These are phyloP conservation scores for Citrullus colocynthis DNA, from an alignment of 306 rosid genomes.

Conservation along the genomic window DNA sequence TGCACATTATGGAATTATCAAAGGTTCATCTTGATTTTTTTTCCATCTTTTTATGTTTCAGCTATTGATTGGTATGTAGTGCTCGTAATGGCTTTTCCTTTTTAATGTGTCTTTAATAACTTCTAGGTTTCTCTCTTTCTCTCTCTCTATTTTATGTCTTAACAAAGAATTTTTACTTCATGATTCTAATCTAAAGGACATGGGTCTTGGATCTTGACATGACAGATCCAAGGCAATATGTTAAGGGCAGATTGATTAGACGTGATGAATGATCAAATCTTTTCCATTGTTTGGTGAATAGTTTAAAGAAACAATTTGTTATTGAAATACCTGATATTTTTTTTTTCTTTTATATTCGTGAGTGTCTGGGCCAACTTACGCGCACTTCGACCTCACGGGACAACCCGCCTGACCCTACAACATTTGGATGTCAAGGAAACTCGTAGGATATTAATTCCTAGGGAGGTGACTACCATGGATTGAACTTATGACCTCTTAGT, in stretches of 20 bases:
- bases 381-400: too few relatives aligned
- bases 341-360: too few relatives aligned
- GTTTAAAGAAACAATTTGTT: background rate
- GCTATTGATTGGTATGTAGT: background rate
- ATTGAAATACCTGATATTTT: background rate
- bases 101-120: background rate
- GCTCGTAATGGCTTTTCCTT: background rate
- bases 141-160: background rate
- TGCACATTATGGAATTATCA: constrained; percentile 63
- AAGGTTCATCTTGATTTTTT: constrained; percentile 31
- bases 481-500: too few relatives aligned
- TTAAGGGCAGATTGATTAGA: background rate
- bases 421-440: too few relatives aligned
- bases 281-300: background rate
- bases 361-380: too few relatives aligned
- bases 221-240: background rate
- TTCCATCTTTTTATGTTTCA: background rate
- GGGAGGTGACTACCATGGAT: too few relatives aligned
- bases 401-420: too few relatives aligned
- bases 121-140: background rate
- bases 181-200: background rate
- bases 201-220: background rate
- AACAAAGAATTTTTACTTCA: background rate
- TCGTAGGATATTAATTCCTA: too few relatives aligned
- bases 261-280: background rate